Evolutionary conservation across 176 grass and related monocot species (phyloP).

Genomic region (Typha latifolia): DNA sequence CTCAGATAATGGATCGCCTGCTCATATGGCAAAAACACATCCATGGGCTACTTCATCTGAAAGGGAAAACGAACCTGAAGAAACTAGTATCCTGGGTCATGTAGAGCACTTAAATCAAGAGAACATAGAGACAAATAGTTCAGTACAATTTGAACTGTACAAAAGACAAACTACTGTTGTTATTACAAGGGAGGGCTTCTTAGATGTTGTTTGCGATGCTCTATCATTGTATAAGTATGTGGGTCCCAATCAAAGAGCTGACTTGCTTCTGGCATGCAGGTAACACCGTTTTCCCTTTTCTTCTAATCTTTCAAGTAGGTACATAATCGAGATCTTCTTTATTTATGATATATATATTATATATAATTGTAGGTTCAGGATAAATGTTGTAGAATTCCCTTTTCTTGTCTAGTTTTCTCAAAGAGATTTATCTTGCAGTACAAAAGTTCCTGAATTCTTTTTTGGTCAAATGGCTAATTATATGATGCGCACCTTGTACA

Average conservation of each 20-base stretch:
- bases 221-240: constrained; percentile 80
- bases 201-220: constrained; percentile 62
- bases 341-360: too few relatives aligned
- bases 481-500: too few relatives aligned
- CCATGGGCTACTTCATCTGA: not conserved
- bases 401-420: too few relatives aligned
- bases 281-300: constrained; percentile 16
- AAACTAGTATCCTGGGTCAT: not conserved
- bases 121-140: constrained; percentile 17
- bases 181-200: constrained; percentile 58
- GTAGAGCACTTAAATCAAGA: constrained; percentile 17
- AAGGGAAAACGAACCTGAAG: constrained; percentile 17
- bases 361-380: too few relatives aligned
- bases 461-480: too few relatives aligned
- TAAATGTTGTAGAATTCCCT: too few relatives aligned
- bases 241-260: constrained; percentile 78
- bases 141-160: constrained; percentile 77
- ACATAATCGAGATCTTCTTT: not conserved
- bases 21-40: constrained; percentile 26
- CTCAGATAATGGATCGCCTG: constrained; percentile 10
- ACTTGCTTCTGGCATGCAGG: constrained; percentile 96
- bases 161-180: constrained; percentile 72
- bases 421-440: too few relatives aligned
- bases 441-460: too few relatives aligned
- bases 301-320: not conserved